Evolutionary conservation across 257 asterid genomes (phyloP).

Genomic region (Solanum chaucha): DNA sequence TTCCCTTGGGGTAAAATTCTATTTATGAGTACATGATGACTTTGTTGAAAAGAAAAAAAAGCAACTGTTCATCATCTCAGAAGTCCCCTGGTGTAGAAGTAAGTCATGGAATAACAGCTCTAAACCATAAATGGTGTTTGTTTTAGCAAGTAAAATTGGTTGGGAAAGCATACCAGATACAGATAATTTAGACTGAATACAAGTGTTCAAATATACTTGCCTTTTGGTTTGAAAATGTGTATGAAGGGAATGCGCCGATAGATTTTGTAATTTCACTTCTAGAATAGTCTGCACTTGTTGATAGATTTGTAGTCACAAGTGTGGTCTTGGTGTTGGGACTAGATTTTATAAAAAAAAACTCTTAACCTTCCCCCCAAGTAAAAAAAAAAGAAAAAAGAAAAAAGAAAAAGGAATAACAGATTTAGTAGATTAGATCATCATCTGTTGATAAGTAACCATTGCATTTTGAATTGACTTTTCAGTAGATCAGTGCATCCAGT

Average conservation of each 20-base stretch:
- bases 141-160: neutral
- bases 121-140: neutral
- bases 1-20: neutral
- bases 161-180: neutral
- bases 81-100: neutral
- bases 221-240: neutral
- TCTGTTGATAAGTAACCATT: neutral
- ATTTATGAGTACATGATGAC: neutral
- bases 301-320: neutral
- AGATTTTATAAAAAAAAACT: neutral
- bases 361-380: neutral
- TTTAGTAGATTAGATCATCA: neutral
- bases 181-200: neutral
- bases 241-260: neutral
- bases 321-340: neutral
- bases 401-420: neutral
- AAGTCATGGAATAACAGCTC: neutral
- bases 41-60: neutral
- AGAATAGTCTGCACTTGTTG: neutral
- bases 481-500: neutral
- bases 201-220: neutral
- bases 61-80: neutral
- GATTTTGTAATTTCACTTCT: neutral
- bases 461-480: neutral
- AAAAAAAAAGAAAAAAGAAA: too few species aligned